A percentile compares a stretch with the other conserved stretches of the same genome.
phyloP scores from a whole-genome alignment of 495 filamentous ascomycete species.

The Tuber umbilicatum region DNA sequence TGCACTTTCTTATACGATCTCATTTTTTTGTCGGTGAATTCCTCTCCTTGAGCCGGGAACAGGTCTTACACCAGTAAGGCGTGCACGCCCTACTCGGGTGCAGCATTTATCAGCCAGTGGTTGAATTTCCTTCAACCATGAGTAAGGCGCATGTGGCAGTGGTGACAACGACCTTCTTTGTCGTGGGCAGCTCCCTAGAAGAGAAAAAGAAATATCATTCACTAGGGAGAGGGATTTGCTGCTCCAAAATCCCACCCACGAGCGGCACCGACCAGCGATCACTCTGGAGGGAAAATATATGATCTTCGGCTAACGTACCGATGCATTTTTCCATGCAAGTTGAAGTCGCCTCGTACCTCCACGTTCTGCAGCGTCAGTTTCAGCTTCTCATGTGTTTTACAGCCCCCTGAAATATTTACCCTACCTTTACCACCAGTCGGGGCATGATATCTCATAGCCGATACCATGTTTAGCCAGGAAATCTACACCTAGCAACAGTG shows the following conservation, averaged over 20 bases:
- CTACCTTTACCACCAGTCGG: background rate
- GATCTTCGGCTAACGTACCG: slow-evolving; percentile 4
- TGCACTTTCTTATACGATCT: background rate
- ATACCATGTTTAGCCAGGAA: background rate
- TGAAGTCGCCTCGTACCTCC: slow-evolving; percentile 2
- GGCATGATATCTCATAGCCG: background rate
- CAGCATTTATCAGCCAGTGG: background rate
- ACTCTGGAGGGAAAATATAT: background rate
- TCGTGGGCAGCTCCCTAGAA: background rate
- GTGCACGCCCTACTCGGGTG: background rate
- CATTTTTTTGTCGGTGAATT: background rate
- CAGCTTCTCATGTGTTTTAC: background rate
- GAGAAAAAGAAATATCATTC: background rate
- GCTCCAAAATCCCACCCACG: background rate
- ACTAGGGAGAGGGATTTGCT: background rate
- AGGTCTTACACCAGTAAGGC: background rate
- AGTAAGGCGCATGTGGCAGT: background rate
- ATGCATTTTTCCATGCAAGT: slow-evolving; percentile 5
- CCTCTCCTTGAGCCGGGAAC: background rate
- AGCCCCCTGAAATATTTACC: background rate
- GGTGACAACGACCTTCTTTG: background rate
- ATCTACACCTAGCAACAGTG: background rate
- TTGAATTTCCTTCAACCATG: background rate
- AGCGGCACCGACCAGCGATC: background rate
- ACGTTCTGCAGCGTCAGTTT: background rate